These are phyloP conservation scores for Pichia scutulata DNA, from an alignment of 805 yeast species.

Conservation along the genomic window DNA sequence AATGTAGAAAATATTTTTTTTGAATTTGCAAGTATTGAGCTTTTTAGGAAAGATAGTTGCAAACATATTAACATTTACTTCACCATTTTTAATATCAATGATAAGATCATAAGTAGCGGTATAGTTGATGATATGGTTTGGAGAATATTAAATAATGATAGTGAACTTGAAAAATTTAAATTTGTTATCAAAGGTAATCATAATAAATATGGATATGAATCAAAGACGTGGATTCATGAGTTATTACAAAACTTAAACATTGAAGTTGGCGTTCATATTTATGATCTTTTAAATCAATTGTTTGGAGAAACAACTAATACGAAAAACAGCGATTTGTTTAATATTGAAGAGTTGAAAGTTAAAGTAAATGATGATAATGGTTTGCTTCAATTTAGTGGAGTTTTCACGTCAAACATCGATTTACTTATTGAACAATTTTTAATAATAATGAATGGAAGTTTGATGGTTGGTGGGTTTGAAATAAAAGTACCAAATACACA, in stretches of 20 bases:
- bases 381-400: background rate
- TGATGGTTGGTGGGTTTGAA: background rate
- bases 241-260: background rate
- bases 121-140: slow-evolving; percentile 4
- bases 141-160: slow-evolving; percentile 5
- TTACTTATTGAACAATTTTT: background rate
- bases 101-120: background rate
- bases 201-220: background rate
- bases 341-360: background rate
- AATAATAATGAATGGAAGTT: background rate
- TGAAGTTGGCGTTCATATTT: background rate
- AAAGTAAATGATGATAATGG: background rate
- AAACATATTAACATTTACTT: background rate
- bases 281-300: background rate
- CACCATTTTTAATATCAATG: slow-evolving; percentile 2
- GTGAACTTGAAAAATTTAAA: background rate
- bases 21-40: slow-evolving; percentile 1
- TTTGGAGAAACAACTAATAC: background rate
- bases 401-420: background rate
- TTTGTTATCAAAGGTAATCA: background rate
- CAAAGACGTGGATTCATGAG: background rate
- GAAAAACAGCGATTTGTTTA: background rate
- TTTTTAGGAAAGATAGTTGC: background rate
- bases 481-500: too few species aligned
- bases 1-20: background rate